phyloP scores from a whole-genome alignment of 495 filamentous ascomycete species.

The Trichocladium uniseriatum region DNA sequence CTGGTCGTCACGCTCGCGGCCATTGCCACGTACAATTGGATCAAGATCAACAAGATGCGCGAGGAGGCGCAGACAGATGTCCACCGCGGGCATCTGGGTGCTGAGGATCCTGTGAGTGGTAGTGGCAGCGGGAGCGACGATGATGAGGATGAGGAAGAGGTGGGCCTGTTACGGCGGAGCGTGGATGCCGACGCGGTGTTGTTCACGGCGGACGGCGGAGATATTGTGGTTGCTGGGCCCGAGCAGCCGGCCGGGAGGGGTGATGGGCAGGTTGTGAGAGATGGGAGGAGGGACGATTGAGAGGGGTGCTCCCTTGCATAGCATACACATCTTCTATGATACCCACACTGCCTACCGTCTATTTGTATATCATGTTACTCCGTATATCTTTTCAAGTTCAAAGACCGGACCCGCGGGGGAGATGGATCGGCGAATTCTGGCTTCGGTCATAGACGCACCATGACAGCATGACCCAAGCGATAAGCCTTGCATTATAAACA shows the following conservation, averaged over 20 bases:
- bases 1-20: slow-evolving; percentile 79
- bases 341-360: neutral
- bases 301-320: neutral
- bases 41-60: slow-evolving; percentile 88
- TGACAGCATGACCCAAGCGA: neutral
- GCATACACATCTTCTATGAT: slow-evolving; percentile 4
- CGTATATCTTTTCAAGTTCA: neutral
- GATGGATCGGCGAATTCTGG: neutral
- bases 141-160: slow-evolving; percentile 17
- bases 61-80: slow-evolving; percentile 49
- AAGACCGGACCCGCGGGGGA: neutral
- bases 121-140: slow-evolving; percentile 16
- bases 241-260: neutral
- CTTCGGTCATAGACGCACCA: neutral
- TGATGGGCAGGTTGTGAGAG: neutral
- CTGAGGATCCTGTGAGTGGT: neutral
- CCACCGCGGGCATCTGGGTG: slow-evolving; percentile 22
- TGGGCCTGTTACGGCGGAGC: slow-evolving; percentile 17
- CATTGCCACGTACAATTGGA: slow-evolving; percentile 86
- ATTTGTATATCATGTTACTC: neutral
- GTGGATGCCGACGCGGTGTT: slow-evolving; percentile 13
- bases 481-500: neutral
- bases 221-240: slow-evolving; percentile 10
- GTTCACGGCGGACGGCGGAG: slow-evolving; percentile 19
- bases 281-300: slow-evolving; percentile 5